Evolutionary conservation across 345 rosid genomes (phyloP), one percentile per base, ranked within the genome.

Genomic region (Punica granatum): DNA sequence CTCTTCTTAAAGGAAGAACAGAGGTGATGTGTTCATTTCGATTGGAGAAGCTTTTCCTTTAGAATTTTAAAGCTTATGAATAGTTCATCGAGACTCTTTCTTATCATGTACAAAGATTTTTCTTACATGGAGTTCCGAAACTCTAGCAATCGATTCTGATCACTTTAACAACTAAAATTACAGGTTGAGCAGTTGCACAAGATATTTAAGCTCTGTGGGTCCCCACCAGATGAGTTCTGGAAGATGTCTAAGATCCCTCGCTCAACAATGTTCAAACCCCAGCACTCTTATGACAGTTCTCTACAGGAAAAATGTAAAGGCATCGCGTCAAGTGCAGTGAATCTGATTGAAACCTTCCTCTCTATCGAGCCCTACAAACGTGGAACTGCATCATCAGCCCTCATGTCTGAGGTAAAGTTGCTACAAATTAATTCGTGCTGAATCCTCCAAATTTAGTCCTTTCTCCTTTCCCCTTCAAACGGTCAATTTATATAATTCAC

Each of bases 101-200:
- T 37, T 37, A 37, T 37, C 11, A 37, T 37, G 11, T 4, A 4
- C 60, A 25, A 7, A 33, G 33, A 46, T 56, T 30, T 5, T 26
- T 1, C 10, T 56, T 13, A 5, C 53, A 10, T 30, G n/a, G 2
- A 23, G 23, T n/a, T 8, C 51, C 16, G n/a, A 3, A 15, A 46
- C 19, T 21, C 51, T 51, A 21, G 30, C n/a, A 25, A 51, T 51
- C 58, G n/a, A 23, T 10, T 21, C n/a, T n/a, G 58, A 51, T 51
- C 33, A 56, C 11, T 18, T 56, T 13, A 9, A 18, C 16, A 15
- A 9, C 39, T 44, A 30, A 28, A 41, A 15, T 33, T 43, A 43
- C 53, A 80, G 83, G 79, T 80, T 34, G 84, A 80, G 73, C 84
- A 80, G 62, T 67, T 80, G 75, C 84, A 80, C 49, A 80, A 80